Percentiles rank a stretch among this genome's conserved stretches.
These are phyloP conservation scores for Bromus sterilis DNA, from an alignment of 176 grass and related monocot genomes.

Conservation along the genomic window DNA sequence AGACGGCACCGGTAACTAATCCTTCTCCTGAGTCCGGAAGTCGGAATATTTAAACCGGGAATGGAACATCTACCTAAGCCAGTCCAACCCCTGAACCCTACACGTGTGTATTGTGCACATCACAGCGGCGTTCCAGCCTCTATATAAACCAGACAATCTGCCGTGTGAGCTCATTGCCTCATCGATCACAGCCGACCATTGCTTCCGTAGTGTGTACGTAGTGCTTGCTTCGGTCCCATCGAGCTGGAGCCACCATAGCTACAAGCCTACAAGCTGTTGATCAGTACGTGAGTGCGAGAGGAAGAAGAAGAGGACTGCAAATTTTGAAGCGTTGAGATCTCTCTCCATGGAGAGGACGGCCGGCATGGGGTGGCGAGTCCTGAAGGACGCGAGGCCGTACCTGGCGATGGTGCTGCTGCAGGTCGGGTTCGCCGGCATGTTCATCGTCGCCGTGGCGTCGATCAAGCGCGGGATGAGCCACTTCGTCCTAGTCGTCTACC, in stretches of 20 bases:
- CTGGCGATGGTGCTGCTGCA: conserved; percentile 86
- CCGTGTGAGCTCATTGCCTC: conserved; percentile 32
- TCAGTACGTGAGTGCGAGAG: too few relatives aligned
- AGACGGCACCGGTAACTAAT: too few relatives aligned
- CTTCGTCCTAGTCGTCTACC: conserved; percentile 85
- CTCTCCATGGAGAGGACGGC: neutral
- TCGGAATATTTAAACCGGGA: conserved; percentile 44
- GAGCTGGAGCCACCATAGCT: too few relatives aligned
- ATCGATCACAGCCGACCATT: conserved; percentile 18
- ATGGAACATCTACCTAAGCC: conserved; percentile 16
- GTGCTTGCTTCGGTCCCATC: too few relatives aligned
- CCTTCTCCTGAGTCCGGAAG: conserved; percentile 28
- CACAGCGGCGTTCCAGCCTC: neutral
- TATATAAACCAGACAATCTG: conserved; percentile 43
- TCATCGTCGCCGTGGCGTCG: conserved; percentile 54
- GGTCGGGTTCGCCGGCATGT: conserved; percentile 86
- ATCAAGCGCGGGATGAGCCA: conserved; percentile 87
- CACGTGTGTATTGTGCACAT: neutral
- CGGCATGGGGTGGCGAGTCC: conserved; percentile 16
- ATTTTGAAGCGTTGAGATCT: neutral
- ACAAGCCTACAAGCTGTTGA: too few relatives aligned
- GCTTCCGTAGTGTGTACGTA: too few relatives aligned
- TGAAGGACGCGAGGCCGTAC: conserved; percentile 65
- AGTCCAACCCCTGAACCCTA: neutral
- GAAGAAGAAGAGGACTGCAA: neutral